Evolutionary conservation across 2,329 filamentous ascomycete genomes (phyloP).

Genomic region (Drechslerella stenobrocha): DNA sequence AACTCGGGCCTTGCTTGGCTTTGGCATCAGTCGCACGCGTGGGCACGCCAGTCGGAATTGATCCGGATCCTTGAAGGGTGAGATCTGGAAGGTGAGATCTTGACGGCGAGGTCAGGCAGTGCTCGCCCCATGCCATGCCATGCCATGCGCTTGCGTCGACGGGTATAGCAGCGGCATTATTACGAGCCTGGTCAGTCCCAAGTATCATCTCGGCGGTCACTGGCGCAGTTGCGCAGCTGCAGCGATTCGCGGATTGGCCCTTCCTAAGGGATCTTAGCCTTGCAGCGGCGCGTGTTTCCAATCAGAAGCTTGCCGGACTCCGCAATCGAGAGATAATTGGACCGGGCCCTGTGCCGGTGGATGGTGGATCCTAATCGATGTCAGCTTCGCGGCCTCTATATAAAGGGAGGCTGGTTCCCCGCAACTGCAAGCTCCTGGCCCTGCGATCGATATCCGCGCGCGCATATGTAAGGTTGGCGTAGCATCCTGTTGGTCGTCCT

Average conservation of each 20-base stretch:
- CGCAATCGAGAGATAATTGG: not conserved
- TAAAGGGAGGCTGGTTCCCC: constrained; percentile 43
- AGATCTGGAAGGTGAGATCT: too few species aligned
- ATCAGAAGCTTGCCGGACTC: constrained; percentile 39
- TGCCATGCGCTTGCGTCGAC: too few species aligned
- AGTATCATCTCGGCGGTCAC: constrained; percentile 8
- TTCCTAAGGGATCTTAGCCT: constrained; percentile 29
- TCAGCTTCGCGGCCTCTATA: constrained; percentile 23
- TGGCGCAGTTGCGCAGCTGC: constrained; percentile 35
- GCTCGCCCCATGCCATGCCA: too few species aligned
- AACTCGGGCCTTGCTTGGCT: too few species aligned
- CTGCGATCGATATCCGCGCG: too few species aligned
- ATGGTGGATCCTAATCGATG: too few species aligned
- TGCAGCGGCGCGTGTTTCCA: constrained; percentile 42
- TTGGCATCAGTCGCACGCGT: too few species aligned
- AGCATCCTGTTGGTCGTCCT: not conserved
- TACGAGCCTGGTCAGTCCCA: constrained; percentile 47
- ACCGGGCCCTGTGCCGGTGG: constrained; percentile 11
- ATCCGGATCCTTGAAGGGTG: constrained; percentile 16
- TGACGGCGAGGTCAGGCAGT: too few species aligned
- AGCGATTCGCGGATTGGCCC: constrained; percentile 28
- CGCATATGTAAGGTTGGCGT: too few species aligned
- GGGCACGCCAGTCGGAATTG: not conserved
- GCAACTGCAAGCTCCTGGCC: constrained; percentile 18
- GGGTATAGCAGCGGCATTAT: not conserved